Evolutionary conservation across 371 early-diverging fungal genomes (phyloP).

Genomic region (Sporodiniella umbellata): DNA sequence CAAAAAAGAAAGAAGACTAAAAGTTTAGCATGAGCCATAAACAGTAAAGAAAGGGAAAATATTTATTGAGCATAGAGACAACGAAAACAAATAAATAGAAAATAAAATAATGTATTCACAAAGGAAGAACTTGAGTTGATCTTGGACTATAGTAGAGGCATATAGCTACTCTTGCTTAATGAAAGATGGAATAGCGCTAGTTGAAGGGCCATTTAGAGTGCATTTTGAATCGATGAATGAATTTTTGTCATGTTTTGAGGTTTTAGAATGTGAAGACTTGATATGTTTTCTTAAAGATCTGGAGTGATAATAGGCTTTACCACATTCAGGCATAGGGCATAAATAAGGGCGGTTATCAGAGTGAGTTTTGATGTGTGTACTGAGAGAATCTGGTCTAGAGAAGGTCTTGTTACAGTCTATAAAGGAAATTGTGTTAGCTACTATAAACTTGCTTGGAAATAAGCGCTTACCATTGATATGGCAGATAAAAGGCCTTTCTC

Average conservation of each 20-base stretch:
- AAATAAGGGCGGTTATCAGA: slow-evolving; percentile 71
- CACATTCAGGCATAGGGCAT: slow-evolving; percentile 55
- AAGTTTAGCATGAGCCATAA: too few species aligned
- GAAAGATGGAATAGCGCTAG: background rate
- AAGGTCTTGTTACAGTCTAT: slow-evolving; percentile 77
- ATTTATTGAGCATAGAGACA: background rate
- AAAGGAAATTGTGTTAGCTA: background rate
- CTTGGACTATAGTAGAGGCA: too few species aligned
- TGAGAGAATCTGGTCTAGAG: slow-evolving; percentile 84
- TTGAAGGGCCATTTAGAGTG: too few species aligned
- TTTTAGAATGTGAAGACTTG: slow-evolving; percentile 9
- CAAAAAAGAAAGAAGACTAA: background rate
- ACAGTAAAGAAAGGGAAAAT: background rate
- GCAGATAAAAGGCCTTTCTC: slow-evolving; percentile 67
- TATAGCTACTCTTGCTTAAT: background rate
- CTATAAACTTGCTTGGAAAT: background rate
- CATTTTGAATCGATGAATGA: background rate
- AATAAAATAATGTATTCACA: too few species aligned
- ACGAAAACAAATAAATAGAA: too few species aligned
- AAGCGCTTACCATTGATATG: slow-evolving; percentile 5
- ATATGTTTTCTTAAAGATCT: slow-evolving; percentile 70
- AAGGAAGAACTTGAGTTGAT: too few species aligned
- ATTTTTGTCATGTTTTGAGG: background rate
- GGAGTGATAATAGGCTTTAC: slow-evolving; percentile 74
- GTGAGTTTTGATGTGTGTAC: slow-evolving; percentile 87